Conservation (phyloP, 2,329 filamentous ascomycete genomes). For the Penicillium brevicompactum region DNA sequence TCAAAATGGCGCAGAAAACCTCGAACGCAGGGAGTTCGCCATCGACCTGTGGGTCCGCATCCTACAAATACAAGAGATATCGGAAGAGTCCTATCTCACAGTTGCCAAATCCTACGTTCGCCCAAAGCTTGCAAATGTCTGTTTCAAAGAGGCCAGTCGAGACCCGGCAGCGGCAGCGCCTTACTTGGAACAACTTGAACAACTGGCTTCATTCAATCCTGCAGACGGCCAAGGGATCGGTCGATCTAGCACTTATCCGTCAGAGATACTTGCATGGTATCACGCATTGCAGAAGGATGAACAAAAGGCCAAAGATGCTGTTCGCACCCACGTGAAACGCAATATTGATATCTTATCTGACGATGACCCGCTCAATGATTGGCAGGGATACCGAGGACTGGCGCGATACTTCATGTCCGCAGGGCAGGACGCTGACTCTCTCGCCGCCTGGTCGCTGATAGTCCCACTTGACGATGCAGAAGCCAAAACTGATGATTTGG, state of each 20-base stretch:
- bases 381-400: conserved; percentile 23
- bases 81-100: background rate
- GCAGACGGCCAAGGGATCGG: no score
- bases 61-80: conserved; percentile 5
- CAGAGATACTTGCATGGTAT: conserved; percentile 10
- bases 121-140: conserved; percentile 7
- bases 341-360: conserved; percentile 30
- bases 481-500: background rate
- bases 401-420: conserved; percentile 22
- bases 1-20: background rate
- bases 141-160: conserved; percentile 6
- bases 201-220: background rate
- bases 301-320: conserved; percentile 15
- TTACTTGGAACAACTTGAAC: conserved; percentile 10
- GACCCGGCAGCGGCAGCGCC: background rate
- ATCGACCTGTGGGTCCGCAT: conserved; percentile 11
- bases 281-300: conserved; percentile 17
- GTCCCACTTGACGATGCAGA: conserved; percentile 11
- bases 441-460: conserved; percentile 32
- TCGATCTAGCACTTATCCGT: background rate
- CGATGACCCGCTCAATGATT: conserved; percentile 31
- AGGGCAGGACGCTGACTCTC: conserved; percentile 26
- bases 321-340: conserved; percentile 22
- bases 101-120: background rate
- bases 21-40: conserved; percentile 5